phyloP scores from a whole-genome alignment of 148 eudicot genomes.

The Salicornia ramosissima region DNA sequence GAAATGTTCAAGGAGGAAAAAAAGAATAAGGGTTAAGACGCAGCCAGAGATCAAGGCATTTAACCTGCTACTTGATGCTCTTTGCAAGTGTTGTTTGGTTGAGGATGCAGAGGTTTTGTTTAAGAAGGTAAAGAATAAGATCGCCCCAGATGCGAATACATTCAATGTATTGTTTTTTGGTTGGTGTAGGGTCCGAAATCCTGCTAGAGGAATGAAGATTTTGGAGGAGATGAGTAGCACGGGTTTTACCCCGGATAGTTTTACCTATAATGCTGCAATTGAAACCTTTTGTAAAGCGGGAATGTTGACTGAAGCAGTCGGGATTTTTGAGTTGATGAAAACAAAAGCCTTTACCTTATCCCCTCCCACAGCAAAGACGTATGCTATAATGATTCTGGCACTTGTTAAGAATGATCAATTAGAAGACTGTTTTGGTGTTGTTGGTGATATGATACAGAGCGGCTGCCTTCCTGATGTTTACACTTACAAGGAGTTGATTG shows the following conservation, averaged over 20 bases:
- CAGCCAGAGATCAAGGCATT: conserved; percentile 75
- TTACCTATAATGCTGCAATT: conserved; percentile 78
- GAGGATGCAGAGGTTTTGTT: conserved; percentile 68
- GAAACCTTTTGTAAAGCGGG: conserved; percentile 78
- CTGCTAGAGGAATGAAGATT: conserved; percentile 57
- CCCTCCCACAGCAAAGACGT: conserved; percentile 87
- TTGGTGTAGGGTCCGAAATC: conserved; percentile 90
- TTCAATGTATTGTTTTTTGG: conserved; percentile 80
- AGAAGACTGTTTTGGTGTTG: conserved; percentile 56
- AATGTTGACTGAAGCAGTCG: conserved; percentile 68
- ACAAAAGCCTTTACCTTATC: conserved; percentile 48
- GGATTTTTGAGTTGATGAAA: conserved; percentile 69
- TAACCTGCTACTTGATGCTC: conserved; percentile 78
- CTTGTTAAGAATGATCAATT: conserved; percentile 51
- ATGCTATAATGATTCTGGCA: conserved; percentile 67
- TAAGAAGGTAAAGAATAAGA: conserved; percentile 45
- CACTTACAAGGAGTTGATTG: conserved; percentile 79
- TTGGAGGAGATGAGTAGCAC: conserved; percentile 63
- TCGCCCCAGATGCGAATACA: conserved; percentile 65
- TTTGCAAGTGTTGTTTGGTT: conserved; percentile 84
- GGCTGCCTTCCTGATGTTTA: conserved; percentile 96
- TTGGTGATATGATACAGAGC: conserved; percentile 65
- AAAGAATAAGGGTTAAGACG: conserved; percentile 56
- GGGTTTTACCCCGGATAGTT: conserved; percentile 70
- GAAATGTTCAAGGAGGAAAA: conserved; percentile 83